Evolutionary conservation across 75 land plant species (phyloP).

Genomic region (Pseudotsuga menziesii): DNA sequence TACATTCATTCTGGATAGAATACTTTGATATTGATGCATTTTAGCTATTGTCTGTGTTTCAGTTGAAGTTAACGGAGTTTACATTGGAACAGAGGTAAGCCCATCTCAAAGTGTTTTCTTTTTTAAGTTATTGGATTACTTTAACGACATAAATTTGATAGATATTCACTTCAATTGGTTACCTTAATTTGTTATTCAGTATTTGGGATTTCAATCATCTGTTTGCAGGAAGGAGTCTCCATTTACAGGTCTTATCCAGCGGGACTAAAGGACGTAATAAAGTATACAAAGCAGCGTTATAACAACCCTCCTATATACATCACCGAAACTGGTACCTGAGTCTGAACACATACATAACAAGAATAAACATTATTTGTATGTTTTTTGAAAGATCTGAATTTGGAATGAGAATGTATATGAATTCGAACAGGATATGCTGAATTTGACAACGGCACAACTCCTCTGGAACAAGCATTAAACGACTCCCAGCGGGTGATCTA

Average conservation of each 20-base stretch:
- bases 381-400: not conserved
- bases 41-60: no score
- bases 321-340: slow-evolving; percentile 26
- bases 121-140: no score
- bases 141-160: no score
- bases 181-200: no score
- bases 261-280: slow-evolving; percentile 20
- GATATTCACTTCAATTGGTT: no score
- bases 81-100: no score
- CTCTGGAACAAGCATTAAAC: not conserved
- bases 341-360: not conserved
- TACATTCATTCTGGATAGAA: no score
- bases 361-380: no score
- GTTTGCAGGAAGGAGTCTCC: slow-evolving; percentile 1
- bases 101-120: no score
- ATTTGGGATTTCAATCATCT: not conserved
- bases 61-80: no score
- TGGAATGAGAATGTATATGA: not conserved
- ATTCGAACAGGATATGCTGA: slow-evolving; percentile 7
- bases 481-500: not conserved
- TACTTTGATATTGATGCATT: no score
- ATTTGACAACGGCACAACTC: not conserved
- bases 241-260: slow-evolving; percentile 16
- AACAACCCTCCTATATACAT: slow-evolving; percentile 30
- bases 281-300: slow-evolving; percentile 10